Evolutionary conservation across 805 yeast genomes (phyloP).

Genomic region (Jamesozyma rosinii): DNA sequence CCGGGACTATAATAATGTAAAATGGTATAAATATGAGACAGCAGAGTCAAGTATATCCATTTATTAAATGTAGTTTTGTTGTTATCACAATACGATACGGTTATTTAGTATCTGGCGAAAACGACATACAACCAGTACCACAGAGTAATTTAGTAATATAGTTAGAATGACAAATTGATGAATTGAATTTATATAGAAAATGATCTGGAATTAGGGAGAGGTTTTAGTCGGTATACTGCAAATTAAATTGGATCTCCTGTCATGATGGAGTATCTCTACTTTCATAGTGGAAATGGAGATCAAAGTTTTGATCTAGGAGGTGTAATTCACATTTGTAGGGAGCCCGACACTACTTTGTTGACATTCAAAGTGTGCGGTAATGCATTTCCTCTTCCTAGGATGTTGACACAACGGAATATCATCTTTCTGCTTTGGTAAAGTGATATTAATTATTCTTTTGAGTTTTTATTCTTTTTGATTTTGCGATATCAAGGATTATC

Average conservation of each 20-base stretch:
- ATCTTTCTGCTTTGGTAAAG: neutral
- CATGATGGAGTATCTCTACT: neutral
- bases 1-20: no score
- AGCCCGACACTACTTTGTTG: slow-evolving; percentile 12
- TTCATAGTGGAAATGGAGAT: neutral
- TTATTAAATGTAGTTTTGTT: no score
- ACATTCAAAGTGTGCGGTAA: slow-evolving; percentile 8
- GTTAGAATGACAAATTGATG: neutral
- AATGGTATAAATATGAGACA: no score
- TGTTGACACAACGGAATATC: neutral
- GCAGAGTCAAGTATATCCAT: no score
- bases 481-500: neutral
- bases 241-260: neutral
- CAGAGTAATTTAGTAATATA: no score
- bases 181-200: no score
- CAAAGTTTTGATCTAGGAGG: neutral
- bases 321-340: neutral
- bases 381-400: slow-evolving; percentile 12
- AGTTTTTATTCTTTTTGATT: neutral
- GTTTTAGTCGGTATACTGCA: slow-evolving; percentile 13
- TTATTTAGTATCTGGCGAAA: no score
- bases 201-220: slow-evolving; percentile 11
- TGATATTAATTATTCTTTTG: no score
- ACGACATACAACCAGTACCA: no score
- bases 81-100: no score